Conservation (phyloP, 345 rosid species). For the Nasturtium officinale region DNA sequence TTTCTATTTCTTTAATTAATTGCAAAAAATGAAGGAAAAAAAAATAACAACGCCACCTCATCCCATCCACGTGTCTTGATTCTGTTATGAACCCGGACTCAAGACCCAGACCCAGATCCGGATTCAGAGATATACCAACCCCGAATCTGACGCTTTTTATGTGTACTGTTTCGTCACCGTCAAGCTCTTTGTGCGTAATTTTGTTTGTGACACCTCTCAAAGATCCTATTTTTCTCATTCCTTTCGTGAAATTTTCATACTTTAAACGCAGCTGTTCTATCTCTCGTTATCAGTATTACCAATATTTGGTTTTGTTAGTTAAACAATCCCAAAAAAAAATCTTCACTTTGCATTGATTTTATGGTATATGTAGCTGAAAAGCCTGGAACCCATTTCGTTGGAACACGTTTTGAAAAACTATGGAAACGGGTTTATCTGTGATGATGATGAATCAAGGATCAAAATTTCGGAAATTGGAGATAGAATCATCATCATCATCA, state of each 20-base stretch:
- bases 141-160: conserved; percentile 21
- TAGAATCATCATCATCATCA: conserved; percentile 45
- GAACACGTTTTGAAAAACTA: background rate
- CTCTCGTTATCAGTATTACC: background rate
- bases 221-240: conserved; percentile 4
- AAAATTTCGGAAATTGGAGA: conserved; percentile 46
- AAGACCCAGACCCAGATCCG: background rate
- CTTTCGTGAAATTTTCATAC: conserved; percentile 3
- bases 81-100: background rate
- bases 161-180: conserved; percentile 14
- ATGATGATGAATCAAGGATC: conserved; percentile 43
- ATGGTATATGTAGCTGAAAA: background rate
- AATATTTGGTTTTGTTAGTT: conserved; percentile 1
- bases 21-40: too few species aligned
- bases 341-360: conserved; percentile 3
- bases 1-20: too few species aligned
- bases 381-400: background rate
- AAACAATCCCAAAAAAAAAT: background rate
- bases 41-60: background rate
- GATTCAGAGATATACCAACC: background rate
- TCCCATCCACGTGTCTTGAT: background rate
- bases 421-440: conserved; percentile 48
- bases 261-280: background rate
- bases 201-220: conserved; percentile 11
- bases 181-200: conserved; percentile 35